Conservation (phyloP, 2,329 filamentous ascomycete genomes). For the Phialophora macrospora region DNA sequence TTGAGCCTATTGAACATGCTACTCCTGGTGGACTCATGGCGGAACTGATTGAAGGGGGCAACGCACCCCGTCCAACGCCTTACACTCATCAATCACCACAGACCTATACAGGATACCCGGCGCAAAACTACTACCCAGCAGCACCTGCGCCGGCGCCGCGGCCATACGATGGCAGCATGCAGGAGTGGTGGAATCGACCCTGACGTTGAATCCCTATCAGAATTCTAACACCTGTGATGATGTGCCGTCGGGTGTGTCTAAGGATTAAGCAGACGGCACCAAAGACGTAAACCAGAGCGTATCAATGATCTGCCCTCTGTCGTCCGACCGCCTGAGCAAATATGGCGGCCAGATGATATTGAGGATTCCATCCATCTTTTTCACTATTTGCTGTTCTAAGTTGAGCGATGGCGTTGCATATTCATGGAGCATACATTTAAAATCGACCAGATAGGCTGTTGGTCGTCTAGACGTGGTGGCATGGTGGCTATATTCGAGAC, state of each 20-base stretch:
- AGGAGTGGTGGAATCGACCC: slow-evolving; percentile 31
- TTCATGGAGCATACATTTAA: background rate
- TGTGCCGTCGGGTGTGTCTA: background rate
- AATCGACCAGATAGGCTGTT: background rate
- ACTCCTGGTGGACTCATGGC: slow-evolving; percentile 37
- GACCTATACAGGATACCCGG: slow-evolving; percentile 13
- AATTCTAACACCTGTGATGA: background rate
- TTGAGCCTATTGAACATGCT: slow-evolving; percentile 24
- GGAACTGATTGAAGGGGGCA: slow-evolving; percentile 35
- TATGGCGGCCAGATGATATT: background rate
- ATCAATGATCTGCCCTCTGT: background rate
- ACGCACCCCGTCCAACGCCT: slow-evolving; percentile 11
- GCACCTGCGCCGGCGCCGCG: slow-evolving; percentile 1
- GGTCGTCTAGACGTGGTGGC: background rate
- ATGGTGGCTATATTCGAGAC: background rate
- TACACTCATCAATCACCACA: slow-evolving; percentile 19
- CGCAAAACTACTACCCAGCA: slow-evolving; percentile 19
- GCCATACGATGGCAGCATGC: slow-evolving; percentile 21
- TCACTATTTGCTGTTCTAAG: background rate
- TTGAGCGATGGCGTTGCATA: background rate
- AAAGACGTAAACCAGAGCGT: background rate
- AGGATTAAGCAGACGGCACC: background rate
- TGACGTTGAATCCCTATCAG: background rate
- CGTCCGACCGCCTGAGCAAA: background rate
- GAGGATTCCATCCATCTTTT: background rate